Evolutionary conservation across 768 basidiomycete species (phyloP).

Genomic region (Boletus bicolor): DNA sequence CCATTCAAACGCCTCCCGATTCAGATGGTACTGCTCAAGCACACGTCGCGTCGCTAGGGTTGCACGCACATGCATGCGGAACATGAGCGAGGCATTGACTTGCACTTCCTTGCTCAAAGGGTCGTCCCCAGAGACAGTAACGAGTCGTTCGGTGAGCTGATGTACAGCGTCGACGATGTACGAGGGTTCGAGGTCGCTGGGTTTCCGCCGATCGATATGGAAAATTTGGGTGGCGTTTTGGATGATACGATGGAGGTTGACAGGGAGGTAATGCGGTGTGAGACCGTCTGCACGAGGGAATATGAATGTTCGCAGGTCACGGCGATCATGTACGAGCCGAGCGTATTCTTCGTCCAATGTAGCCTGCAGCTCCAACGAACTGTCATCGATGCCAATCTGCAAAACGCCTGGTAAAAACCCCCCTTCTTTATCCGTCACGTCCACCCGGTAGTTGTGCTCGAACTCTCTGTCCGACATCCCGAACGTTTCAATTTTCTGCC

Average conservation of each 20-base stretch:
- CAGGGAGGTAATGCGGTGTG: constrained; percentile 82
- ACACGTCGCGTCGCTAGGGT: constrained; percentile 86
- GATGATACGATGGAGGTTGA: constrained; percentile 92
- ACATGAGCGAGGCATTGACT: constrained; percentile 84
- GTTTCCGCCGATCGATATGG: constrained; percentile 92
- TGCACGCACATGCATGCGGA: constrained; percentile 90
- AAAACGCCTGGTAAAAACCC: constrained; percentile 79
- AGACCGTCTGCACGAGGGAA: constrained; percentile 75
- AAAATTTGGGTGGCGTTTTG: constrained; percentile 96
- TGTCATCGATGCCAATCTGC: constrained; percentile 85
- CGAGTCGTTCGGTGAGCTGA: constrained; percentile 69
- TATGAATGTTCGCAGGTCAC: constrained; percentile 72
- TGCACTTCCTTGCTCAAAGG: constrained; percentile 73
- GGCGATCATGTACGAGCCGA: constrained; percentile 71
- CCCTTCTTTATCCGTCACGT: constrained; percentile 78
- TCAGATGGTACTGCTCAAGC: constrained; percentile 83
- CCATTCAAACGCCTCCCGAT: constrained; percentile 96
- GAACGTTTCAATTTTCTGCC: constrained; percentile 89
- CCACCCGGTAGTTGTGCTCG: constrained; percentile 91
- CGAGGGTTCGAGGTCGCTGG: constrained; percentile 84
- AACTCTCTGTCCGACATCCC: constrained; percentile 78
- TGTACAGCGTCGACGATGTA: constrained; percentile 82
- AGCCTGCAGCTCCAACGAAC: constrained; percentile 76
- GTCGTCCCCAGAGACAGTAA: constrained; percentile 89
- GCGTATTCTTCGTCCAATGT: constrained; percentile 78